A percentile compares a stretch with the other conserved stretches of the same genome.
Evolutionary conservation across 768 basidiomycete species (phyloP).

Genomic region (Hebeloma cylindrosporum): DNA sequence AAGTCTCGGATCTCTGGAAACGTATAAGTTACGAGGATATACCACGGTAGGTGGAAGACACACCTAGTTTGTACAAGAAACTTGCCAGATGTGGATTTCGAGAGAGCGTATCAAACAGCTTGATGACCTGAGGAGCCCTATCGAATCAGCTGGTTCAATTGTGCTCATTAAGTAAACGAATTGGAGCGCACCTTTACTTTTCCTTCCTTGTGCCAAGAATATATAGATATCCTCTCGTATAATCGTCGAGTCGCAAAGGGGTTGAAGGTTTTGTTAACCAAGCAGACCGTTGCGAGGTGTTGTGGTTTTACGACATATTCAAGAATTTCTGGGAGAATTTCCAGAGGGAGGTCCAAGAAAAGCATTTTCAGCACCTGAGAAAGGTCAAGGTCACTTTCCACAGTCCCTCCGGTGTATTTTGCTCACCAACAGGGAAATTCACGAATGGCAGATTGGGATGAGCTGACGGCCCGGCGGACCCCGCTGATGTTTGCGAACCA

Average conservation of each 20-base stretch:
- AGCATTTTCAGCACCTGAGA: no score
- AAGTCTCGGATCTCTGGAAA: constrained; percentile 69
- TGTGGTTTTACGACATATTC: constrained; percentile 48
- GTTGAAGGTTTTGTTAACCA: constrained; percentile 59
- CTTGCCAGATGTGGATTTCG: constrained; percentile 53
- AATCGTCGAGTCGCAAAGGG: constrained; percentile 48
- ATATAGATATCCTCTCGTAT: constrained; percentile 61
- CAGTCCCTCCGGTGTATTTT: no score
- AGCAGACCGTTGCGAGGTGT: constrained; percentile 51
- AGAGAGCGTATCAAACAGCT: constrained; percentile 63
- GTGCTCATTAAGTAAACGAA: background rate
- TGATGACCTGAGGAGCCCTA: constrained; percentile 46
- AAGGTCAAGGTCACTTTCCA: no score
- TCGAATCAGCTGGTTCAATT: background rate
- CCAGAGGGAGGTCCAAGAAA: constrained; percentile 63
- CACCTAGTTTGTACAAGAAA: constrained; percentile 59
- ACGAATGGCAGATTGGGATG: no score
- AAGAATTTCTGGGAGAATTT: constrained; percentile 60
- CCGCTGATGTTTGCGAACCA: constrained; percentile 11
- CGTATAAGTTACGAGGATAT: background rate
- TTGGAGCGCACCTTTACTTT: constrained; percentile 51
- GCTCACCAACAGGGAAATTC: no score
- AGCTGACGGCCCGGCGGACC: no score
- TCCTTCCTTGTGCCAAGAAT: constrained; percentile 68
- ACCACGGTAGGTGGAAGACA: constrained; percentile 18